phyloP scores from a whole-genome alignment of 2,329 filamentous ascomycete species.

The Sporothrix dimorphospora region DNA sequence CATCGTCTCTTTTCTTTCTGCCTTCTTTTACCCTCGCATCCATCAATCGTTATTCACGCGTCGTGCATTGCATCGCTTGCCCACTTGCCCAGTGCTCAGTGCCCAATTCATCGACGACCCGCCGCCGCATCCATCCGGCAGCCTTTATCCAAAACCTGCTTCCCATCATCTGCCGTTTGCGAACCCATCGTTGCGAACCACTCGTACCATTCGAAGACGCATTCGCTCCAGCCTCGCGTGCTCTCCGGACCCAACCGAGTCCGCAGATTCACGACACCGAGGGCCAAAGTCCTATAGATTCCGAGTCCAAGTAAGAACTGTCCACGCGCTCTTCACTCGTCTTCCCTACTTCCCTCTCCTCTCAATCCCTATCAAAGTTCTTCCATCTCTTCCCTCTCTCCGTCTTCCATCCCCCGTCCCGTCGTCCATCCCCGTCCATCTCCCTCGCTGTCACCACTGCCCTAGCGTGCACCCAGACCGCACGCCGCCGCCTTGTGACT shows the following conservation, averaged over 20 bases:
- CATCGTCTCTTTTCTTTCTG: too few relatives aligned
- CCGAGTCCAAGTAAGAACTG: conserved; percentile 23
- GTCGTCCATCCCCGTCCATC: conserved; percentile 32
- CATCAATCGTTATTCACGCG: neutral
- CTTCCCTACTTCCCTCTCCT: neutral
- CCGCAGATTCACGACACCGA: neutral
- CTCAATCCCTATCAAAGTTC: neutral
- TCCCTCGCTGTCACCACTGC: neutral
- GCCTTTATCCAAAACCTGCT: conserved; percentile 1
- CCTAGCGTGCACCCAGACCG: conserved; percentile 20
- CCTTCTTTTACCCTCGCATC: conserved; percentile 9
- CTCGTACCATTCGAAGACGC: neutral
- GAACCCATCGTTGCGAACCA: neutral
- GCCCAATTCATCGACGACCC: neutral
- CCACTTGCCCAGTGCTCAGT: neutral
- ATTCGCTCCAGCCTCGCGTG: neutral
- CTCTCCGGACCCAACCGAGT: conserved; percentile 22
- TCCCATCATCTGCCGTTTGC: neutral
- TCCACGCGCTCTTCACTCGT: neutral
- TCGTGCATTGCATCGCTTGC: conserved; percentile 13
- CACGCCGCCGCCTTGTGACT: conserved; percentile 25
- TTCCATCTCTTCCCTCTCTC: neutral
- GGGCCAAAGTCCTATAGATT: conserved; percentile 25
- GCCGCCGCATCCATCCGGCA: conserved; percentile 14
- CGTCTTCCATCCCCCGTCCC: neutral